A percentile compares a stretch with the other conserved stretches of the same genome.
These are phyloP conservation scores for Neospermospora avenae DNA, from an alignment of 2,329 filamentous ascomycete genomes.

Conservation along the genomic window DNA sequence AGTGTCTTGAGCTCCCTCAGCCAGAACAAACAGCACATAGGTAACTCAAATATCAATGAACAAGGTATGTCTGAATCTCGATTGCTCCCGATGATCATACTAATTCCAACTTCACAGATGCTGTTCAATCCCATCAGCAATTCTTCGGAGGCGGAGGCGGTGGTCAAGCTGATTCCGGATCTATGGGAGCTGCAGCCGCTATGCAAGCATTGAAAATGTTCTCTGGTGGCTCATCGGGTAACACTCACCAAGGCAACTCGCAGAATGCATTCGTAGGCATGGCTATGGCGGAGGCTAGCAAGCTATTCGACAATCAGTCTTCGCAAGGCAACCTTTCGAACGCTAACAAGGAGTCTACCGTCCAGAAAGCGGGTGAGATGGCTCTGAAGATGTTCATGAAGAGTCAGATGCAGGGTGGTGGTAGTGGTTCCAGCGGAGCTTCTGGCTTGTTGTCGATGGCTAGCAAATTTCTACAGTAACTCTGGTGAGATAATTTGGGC, in stretches of 20 bases:
- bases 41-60: constrained; percentile 56
- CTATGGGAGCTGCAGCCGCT: constrained; percentile 70
- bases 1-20: constrained; percentile 52
- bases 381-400: constrained; percentile 83
- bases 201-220: constrained; percentile 83
- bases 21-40: constrained; percentile 48
- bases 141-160: constrained; percentile 59
- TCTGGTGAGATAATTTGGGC: not conserved
- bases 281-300: constrained; percentile 84
- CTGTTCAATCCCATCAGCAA: constrained; percentile 71
- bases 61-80: constrained; percentile 34
- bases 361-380: constrained; percentile 79
- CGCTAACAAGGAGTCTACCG: constrained; percentile 74
- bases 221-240: constrained; percentile 49
- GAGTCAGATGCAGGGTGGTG: constrained; percentile 61
- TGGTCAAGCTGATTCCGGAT: constrained; percentile 44
- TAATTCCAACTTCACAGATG: constrained; percentile 47
- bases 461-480: constrained; percentile 53
- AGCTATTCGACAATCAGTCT: constrained; percentile 60
- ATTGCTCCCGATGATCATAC: not conserved
- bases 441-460: constrained; percentile 50
- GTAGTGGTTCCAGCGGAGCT: constrained; percentile 38
- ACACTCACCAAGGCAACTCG: constrained; percentile 46
- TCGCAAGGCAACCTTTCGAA: constrained; percentile 51
- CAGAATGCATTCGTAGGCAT: constrained; percentile 81